A percentile compares a stretch with the other conserved stretches of the same genome.
Evolutionary conservation across 345 rosid species (phyloP).

Genomic region (Diplotaxis tenuifolia): DNA sequence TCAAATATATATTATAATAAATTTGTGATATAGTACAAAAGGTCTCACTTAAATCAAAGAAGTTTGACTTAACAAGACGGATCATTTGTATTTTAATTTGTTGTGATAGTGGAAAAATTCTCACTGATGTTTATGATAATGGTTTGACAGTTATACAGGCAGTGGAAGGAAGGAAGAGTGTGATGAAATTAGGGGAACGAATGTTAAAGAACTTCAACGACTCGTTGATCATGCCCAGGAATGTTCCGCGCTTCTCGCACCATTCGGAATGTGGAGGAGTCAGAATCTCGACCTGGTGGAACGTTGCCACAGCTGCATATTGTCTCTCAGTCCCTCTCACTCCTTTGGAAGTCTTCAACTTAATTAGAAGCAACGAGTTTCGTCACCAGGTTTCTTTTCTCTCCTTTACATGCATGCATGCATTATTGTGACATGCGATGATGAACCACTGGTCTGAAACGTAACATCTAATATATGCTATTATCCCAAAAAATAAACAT

Average conservation of each 20-base stretch:
- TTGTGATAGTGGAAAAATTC: background rate
- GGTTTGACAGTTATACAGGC: slow-evolving; percentile 29
- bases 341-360: slow-evolving; percentile 45
- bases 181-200: slow-evolving; percentile 58
- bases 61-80: background rate
- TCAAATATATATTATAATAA: background rate
- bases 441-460: background rate
- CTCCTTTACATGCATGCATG: background rate
- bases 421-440: background rate
- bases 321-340: slow-evolving; percentile 58
- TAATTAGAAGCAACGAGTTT: slow-evolving; percentile 37
- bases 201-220: slow-evolving; percentile 61
- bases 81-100: background rate
- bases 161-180: slow-evolving; percentile 42
- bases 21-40: background rate
- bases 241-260: slow-evolving; percentile 49
- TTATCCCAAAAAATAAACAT: background rate
- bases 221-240: slow-evolving; percentile 50
- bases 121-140: slow-evolving; percentile 2
- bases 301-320: slow-evolving; percentile 57
- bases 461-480: background rate
- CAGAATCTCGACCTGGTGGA: slow-evolving; percentile 47
- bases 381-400: slow-evolving; percentile 48
- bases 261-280: slow-evolving; percentile 59
- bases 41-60: background rate